Percentiles rank a stretch among this genome's conserved stretches.
Evolutionary conservation across 768 basidiomycete species (phyloP).

Genomic region (Dentipellis sp.): DNA sequence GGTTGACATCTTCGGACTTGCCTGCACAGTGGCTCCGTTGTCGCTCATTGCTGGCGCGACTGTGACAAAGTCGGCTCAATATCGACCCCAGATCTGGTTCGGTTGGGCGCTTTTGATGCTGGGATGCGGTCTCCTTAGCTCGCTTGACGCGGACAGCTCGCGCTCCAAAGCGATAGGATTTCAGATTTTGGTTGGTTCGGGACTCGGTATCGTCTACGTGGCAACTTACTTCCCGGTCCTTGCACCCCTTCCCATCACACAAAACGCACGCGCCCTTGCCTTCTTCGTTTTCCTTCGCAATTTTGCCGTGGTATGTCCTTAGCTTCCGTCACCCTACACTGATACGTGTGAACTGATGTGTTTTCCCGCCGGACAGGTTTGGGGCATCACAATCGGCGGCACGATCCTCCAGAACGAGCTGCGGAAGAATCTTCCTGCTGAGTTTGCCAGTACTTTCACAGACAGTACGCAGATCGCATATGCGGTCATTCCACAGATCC

Average conservation of each 20-base stretch:
- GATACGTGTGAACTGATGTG: too few species aligned
- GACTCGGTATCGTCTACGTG: constrained; percentile 18
- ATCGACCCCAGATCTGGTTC: constrained; percentile 24
- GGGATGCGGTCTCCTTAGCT: constrained; percentile 27
- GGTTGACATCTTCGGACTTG: constrained; percentile 22
- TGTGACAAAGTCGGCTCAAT: constrained; percentile 21
- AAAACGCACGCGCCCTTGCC: constrained; percentile 35
- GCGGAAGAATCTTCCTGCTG: constrained; percentile 16
- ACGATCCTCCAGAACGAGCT: constrained; percentile 27
- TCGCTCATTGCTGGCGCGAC: constrained; percentile 24
- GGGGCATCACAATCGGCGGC: constrained; percentile 26
- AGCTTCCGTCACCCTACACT: too few species aligned
- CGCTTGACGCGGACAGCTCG: constrained; percentile 18
- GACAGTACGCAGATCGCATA: constrained; percentile 16
- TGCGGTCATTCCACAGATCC: constrained; percentile 21
- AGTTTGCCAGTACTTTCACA: constrained; percentile 11
- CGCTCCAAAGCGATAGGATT: constrained; percentile 17
- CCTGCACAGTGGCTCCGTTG: constrained; percentile 22
- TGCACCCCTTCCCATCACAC: constrained; percentile 31
- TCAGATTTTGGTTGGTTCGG: constrained; percentile 18
- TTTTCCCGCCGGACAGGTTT: constrained; percentile 8
- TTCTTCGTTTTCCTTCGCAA: constrained; percentile 31
- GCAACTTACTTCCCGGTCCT: constrained; percentile 35
- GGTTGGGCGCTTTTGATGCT: constrained; percentile 26
- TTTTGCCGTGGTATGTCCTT: constrained; percentile 16